A percentile compares a stretch with the other conserved stretches of the same genome.
Evolutionary conservation across 805 yeast genomes (phyloP).

Genomic region (Trichomonascus vanleenenianus): DNA sequence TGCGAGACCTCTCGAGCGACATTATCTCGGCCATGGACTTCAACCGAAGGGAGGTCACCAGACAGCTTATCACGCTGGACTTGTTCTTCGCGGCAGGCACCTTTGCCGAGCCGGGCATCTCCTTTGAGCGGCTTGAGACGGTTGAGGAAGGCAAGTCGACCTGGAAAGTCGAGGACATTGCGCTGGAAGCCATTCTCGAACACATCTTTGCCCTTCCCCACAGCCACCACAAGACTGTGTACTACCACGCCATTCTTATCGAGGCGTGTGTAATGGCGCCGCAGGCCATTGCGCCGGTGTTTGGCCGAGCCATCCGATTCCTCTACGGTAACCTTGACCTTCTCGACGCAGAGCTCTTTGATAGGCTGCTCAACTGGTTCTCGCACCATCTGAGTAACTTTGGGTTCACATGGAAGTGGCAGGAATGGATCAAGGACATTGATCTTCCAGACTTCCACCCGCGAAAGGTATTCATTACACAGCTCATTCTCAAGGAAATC

Average conservation of each 20-base stretch:
- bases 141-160: slow-evolving; percentile 41
- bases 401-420: slow-evolving; percentile 97
- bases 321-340: slow-evolving; percentile 60
- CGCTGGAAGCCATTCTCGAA: slow-evolving; percentile 72
- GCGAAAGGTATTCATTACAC: slow-evolving; percentile 60
- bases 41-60: slow-evolving; percentile 79
- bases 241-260: slow-evolving; percentile 76
- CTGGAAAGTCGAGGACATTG: slow-evolving; percentile 86
- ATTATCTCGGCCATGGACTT: slow-evolving; percentile 74
- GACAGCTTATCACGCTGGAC: slow-evolving; percentile 70
- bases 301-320: slow-evolving; percentile 85
- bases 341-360: slow-evolving; percentile 68
- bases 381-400: slow-evolving; percentile 88
- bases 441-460: slow-evolving; percentile 56
- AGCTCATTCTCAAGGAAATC: slow-evolving; percentile 75
- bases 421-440: slow-evolving; percentile 65
- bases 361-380: slow-evolving; percentile 82
- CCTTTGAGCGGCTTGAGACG: slow-evolving; percentile 58
- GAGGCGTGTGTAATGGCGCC: slow-evolving; percentile 82
- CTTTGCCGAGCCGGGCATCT: slow-evolving; percentile 69
- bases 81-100: slow-evolving; percentile 56
- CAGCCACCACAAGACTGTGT: slow-evolving; percentile 59
- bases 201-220: slow-evolving; percentile 69
- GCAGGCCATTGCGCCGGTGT: slow-evolving; percentile 81
- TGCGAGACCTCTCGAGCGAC: slow-evolving; percentile 72